Base-by-base conservation (phyloP, 2,329 filamentous ascomycete genomes). In the Fusarium anthophilum region DNA sequence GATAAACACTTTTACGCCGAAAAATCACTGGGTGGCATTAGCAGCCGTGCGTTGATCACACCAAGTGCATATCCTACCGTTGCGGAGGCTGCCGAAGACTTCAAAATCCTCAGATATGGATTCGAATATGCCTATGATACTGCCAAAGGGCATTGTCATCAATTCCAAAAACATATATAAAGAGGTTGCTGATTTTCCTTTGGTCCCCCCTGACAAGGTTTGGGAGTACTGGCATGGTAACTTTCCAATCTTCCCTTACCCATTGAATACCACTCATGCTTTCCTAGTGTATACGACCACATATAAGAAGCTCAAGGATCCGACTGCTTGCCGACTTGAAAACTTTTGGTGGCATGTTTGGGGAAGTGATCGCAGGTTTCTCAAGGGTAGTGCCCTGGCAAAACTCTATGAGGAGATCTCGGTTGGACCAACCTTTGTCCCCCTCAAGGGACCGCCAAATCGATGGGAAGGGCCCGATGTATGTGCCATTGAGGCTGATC, bases 291-390 rank as follows among this genome's bases (percentile, higher is more conserved):
- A 91, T 75, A 90, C 89, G 17, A 89, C 86, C 37, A 91, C 88
- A 22, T 87, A 88, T 70, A 87, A 88, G 76, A 86, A 86, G 73
- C 84, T 91, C 38, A 84, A 86, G 67, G 89, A 91, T 74, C 90
- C 90, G n/a, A 91, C 89, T 7, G 89, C 89, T 35, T 87, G 87
- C 66, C 88, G 90, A 24, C 81, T 91, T 26, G 90, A 91, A 77
- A 89, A 91, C 76, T 91, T 91, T 74, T 92, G 90, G 90, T 91
- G 89, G 87, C 89, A 91, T 76, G 88, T 91, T 61, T 89, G 89
- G 86, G 89, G 89, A 39, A 91, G 90, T 74, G 83, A 90, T 71
- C 83, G 87, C 35, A 84, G 87, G 39, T 79, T 84, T 60, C 82
- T 91, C 54, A 87, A 87, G 53, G 90, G 88, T 44, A 83, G 82